Evolutionary conservation across 2,329 filamentous ascomycete genomes (phyloP), one percentile per base, ranked within the genome.

Genomic region (Exutisphaerella laricina): DNA sequence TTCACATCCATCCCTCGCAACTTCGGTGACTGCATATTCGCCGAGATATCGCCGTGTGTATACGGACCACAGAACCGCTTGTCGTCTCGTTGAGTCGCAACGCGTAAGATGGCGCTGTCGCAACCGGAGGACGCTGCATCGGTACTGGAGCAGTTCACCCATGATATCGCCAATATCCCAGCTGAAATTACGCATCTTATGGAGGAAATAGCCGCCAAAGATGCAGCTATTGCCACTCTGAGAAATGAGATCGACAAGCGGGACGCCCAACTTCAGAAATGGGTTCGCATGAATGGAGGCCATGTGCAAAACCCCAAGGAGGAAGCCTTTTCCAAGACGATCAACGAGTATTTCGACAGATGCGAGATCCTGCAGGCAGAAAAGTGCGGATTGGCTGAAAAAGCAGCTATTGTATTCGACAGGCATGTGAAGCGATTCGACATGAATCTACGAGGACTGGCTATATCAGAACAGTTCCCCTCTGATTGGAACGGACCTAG

Each of bases 181-280:
- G 84, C 86, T 50, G 86, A 92, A 66, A 81, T 92, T 46, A 81
- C 82, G 14, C 88, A 89, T 68, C 75, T 90, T 49, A 83, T 89
- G 58, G 85, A 89, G 60, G 86, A 92, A 66, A 85, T 90, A 50
- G 74, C 80, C 59, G 82, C 85, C 61, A 90, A 89, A 64, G 86
- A 94, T 62, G 75, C 78, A 37, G 74, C 80, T 51, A 84, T 86
- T 54, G 72, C 78, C 58, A 80, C 86, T 35, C 82, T 82, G 60
- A 71, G 82, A 45, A 74, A 78, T 48, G 74, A 77, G 51, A 86
- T 89, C 58, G 77, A 80, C 29, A 80, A 84, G 45, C 80, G 82
- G 52, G 86, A 94, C 59, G 74, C 67, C 40, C 81, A 81, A 58
- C 79, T 92, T 29, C 86, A 94, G 61, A 87, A 85, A 66, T 89